phyloP scores from a whole-genome alignment of 169 alveolate species.

The Eimeria sp. region DNA sequence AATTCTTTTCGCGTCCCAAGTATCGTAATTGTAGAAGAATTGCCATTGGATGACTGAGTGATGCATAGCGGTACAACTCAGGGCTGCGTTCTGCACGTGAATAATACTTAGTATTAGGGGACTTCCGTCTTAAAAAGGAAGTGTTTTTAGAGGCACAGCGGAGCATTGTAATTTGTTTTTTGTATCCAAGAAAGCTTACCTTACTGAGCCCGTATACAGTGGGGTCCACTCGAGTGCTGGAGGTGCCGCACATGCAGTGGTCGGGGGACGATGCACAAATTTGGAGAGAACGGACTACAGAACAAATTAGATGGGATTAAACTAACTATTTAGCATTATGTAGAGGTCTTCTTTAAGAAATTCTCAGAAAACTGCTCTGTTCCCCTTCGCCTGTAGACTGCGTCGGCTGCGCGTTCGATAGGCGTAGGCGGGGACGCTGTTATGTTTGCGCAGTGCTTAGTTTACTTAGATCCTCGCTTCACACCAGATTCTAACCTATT shows the following conservation, averaged over 20 bases:
- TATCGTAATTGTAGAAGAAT: background rate
- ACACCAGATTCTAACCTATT: constrained; percentile 17
- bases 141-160: background rate
- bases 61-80: background rate
- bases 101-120: background rate
- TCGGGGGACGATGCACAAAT: background rate
- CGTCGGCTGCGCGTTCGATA: constrained; percentile 39
- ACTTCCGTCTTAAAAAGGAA: background rate
- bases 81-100: background rate
- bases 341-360: background rate
- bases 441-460: background rate
- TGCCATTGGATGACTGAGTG: background rate
- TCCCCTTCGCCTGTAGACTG: constrained; percentile 16
- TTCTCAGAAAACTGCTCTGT: background rate
- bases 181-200: background rate
- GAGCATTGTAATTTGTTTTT: background rate
- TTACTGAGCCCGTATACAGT: background rate
- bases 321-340: background rate
- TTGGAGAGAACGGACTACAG: background rate
- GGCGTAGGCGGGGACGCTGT: background rate
- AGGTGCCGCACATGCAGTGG: background rate
- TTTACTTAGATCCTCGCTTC: background rate
- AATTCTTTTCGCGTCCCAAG: background rate
- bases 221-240: background rate
- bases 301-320: background rate